phyloP scores from a whole-genome alignment of 768 basidiomycete genomes.

The Ramaria rubella region DNA sequence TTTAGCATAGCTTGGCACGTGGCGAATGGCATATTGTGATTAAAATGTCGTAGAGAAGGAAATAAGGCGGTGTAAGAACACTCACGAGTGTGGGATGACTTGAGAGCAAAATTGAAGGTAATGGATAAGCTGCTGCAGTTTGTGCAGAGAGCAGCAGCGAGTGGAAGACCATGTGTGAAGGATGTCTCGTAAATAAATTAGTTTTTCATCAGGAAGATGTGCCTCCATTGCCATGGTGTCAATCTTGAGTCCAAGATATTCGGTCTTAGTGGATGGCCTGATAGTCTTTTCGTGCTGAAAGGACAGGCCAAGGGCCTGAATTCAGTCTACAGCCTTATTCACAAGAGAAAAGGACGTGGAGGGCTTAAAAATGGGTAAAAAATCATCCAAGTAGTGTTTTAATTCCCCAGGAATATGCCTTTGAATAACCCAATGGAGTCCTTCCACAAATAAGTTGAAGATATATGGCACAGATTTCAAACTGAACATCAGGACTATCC shows the following conservation, averaged over 20 bases:
- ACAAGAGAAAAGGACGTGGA: conserved; percentile 2
- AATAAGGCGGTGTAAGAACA: too few species aligned
- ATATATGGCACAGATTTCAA: too few species aligned
- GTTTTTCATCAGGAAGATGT: conserved; percentile 27
- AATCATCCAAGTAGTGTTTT: conserved; percentile 31
- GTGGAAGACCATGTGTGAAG: conserved; percentile 20
- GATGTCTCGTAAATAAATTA: conserved; percentile 19
- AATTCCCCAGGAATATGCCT: conserved; percentile 27
- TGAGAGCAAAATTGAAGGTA: conserved; percentile 30
- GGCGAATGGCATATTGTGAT: too few species aligned
- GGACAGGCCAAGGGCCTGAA: conserved; percentile 20
- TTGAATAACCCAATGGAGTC: conserved; percentile 34
- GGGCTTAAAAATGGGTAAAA: too few species aligned
- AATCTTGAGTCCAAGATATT: too few species aligned
- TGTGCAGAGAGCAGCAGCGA: conserved; percentile 16
- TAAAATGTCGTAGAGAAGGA: too few species aligned
- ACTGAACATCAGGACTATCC: too few species aligned
- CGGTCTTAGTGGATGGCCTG: conserved; percentile 23
- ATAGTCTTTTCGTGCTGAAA: neutral
- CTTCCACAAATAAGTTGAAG: conserved; percentile 32
- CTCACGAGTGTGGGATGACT: conserved; percentile 31
- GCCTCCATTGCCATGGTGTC: conserved; percentile 29
- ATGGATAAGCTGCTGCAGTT: conserved; percentile 28
- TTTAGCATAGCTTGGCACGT: too few species aligned
- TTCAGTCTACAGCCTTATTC: conserved; percentile 25